These are phyloP conservation scores for Urtica urens DNA, from an alignment of 306 rosid species.

Conservation along the genomic window DNA sequence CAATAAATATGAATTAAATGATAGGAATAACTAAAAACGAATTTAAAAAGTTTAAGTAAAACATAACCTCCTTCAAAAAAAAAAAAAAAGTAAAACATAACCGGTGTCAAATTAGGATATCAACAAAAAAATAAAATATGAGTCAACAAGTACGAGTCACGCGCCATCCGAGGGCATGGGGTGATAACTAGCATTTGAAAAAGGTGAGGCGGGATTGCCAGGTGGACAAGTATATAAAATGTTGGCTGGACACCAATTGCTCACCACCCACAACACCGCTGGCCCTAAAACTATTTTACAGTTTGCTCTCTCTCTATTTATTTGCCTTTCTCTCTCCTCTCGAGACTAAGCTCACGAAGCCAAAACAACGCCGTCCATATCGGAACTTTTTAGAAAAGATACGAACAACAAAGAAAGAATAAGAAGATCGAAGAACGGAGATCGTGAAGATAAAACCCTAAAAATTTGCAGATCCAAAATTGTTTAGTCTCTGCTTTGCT, in stretches of 20 bases:
- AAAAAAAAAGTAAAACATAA: too few relatives aligned
- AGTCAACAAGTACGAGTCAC: too few relatives aligned
- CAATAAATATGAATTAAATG: too few relatives aligned
- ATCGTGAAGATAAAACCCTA: neutral
- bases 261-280: slow-evolving; percentile 32
- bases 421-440: neutral
- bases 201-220: slow-evolving; percentile 35
- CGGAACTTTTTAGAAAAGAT: too few relatives aligned
- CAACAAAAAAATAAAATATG: too few relatives aligned
- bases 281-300: slow-evolving; percentile 23
- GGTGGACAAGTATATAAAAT: slow-evolving; percentile 26
- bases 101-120: too few relatives aligned
- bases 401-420: neutral
- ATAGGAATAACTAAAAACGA: too few relatives aligned
- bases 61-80: too few relatives aligned
- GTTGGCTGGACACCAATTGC: slow-evolving; percentile 28
- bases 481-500: slow-evolving; percentile 27
- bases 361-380: neutral
- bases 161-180: too few relatives aligned
- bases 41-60: too few relatives aligned
- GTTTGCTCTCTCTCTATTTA: neutral
- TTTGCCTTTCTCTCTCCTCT: neutral
- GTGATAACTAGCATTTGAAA: slow-evolving; percentile 21
- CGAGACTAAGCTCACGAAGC: neutral
- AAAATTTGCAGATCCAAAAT: slow-evolving; percentile 16